Conservation (phyloP, 2,329 filamentous ascomycete species). For the Coniosporium tulheliwenetii region DNA sequence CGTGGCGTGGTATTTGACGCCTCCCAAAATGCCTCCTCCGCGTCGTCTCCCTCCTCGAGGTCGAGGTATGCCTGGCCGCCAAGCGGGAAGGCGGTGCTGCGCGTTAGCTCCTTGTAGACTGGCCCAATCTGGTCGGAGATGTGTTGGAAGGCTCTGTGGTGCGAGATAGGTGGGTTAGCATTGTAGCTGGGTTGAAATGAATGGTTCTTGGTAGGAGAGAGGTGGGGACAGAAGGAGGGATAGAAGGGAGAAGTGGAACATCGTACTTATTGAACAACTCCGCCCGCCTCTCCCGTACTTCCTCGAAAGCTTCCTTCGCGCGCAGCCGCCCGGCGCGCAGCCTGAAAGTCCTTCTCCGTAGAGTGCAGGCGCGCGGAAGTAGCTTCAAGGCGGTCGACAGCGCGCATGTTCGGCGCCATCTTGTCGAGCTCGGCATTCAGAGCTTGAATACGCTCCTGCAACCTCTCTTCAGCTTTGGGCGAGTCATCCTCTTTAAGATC, state of each 20-base stretch:
- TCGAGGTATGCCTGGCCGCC: conserved; percentile 76
- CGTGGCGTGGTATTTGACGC: conserved; percentile 98
- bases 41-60: conserved; percentile 54
- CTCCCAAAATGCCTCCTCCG: conserved; percentile 92
- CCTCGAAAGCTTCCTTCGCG: conserved; percentile 70
- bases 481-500: conserved; percentile 61
- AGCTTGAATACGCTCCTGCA: conserved; percentile 62
- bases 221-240: too few species aligned
- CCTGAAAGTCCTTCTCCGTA: conserved; percentile 80
- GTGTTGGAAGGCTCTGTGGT: conserved; percentile 56
- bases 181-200: too few species aligned
- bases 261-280: conserved; percentile 70
- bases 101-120: conserved; percentile 91
- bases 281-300: conserved; percentile 65
- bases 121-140: conserved; percentile 88
- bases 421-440: conserved; percentile 75
- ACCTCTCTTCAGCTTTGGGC: conserved; percentile 53
- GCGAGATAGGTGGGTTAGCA: too few species aligned
- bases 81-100: conserved; percentile 80
- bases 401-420: conserved; percentile 92
- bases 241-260: too few species aligned
- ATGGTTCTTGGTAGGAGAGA: too few species aligned
- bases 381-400: conserved; percentile 75
- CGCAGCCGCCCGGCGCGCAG: conserved; percentile 59
- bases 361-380: conserved; percentile 70